Base-by-base conservation (phyloP, 2,329 filamentous ascomycete species). In the Zasmidium cellare region DNA sequence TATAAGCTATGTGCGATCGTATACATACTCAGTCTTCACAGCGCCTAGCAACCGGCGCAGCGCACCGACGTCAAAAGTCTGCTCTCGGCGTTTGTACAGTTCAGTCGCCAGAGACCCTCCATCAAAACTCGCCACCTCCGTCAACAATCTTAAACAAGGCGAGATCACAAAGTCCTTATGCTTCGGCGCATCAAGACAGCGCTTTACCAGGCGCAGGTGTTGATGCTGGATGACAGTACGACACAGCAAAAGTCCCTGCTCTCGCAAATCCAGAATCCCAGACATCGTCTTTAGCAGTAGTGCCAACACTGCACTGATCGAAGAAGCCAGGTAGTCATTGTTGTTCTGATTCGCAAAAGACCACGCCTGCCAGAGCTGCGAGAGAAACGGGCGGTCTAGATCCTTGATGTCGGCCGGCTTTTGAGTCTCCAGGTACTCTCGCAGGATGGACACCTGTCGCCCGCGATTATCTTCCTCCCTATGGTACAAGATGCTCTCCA, bases 341-440 rank as follows among this genome's bases (percentile, higher is more conserved):
- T 90, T 91, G 64, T 86, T 85, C 71, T 90, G 87, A 25, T 86
- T 86, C 3, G 90, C 92, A 76, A 90, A 92, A 49, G 86, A 87
- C 93, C 93, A 97, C 58, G 87, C 91, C 67, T 96, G 89, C 76
- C 96, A 89, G 41, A 97, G 77, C 67, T 96, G 91, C 1, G 83
- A 77, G 25, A 97, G 83, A 65, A 87, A 91, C 22, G 87, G 79
- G 6, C 83, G 79, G 53, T 84, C 80, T 53, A 84, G 82, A 38
- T 86, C 84, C 28, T 78, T 77, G 18, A 74, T 70, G 51, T 74
- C 75, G 59, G 74, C 74, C 18, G 79, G 77, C 58, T 79, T 81
- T 69, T 86, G 82, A 46, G 79, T 77, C 46, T 86, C 82, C 50
- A 94, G 83, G 70, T 88, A 94, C 64, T 90, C 85, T 63, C 81